A percentile compares a stretch with the other conserved stretches of the same genome.
These are phyloP conservation scores for Clavariopsis aquatica DNA, from an alignment of 495 filamentous ascomycete genomes.

Conservation along the genomic window DNA sequence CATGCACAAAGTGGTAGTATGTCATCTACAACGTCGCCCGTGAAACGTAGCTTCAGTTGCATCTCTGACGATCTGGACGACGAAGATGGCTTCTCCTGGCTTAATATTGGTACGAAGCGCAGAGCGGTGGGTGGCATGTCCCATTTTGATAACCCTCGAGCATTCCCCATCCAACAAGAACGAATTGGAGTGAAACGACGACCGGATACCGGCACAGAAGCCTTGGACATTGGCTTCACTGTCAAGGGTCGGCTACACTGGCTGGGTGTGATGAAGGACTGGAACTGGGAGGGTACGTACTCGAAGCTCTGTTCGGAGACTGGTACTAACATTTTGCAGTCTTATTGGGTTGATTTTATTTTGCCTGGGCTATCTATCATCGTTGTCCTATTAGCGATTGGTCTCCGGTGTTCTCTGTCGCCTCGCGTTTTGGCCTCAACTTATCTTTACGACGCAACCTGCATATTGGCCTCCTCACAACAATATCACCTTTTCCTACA, in stretches of 20 bases:
- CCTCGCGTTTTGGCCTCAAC: not conserved
- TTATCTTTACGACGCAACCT: not conserved
- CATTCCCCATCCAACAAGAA: slow-evolving; percentile 18
- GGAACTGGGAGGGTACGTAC: slow-evolving; percentile 72
- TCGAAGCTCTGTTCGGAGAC: not conserved
- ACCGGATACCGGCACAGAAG: slow-evolving; percentile 24
- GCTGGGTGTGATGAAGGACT: slow-evolving; percentile 78
- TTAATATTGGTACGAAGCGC: slow-evolving; percentile 13
- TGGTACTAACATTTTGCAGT: not conserved
- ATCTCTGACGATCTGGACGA: slow-evolving; percentile 18
- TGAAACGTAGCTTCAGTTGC: slow-evolving; percentile 25
- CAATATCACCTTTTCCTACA: not conserved
- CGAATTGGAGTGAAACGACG: slow-evolving; percentile 1
- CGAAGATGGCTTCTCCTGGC: slow-evolving; percentile 18
- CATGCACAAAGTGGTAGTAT: not conserved
- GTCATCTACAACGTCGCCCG: not conserved
- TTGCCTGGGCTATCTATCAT: not conserved
- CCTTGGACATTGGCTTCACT: slow-evolving; percentile 60
- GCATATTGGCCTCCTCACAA: no score
- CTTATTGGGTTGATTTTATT: not conserved
- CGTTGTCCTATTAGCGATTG: not conserved
- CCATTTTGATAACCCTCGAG: slow-evolving; percentile 7
- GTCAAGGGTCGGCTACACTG: slow-evolving; percentile 71
- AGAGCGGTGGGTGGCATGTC: slow-evolving; percentile 12
- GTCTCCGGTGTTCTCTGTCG: not conserved